These are phyloP conservation scores for Quercus variabilis DNA, from an alignment of 306 rosid species.

Conservation along the genomic window DNA sequence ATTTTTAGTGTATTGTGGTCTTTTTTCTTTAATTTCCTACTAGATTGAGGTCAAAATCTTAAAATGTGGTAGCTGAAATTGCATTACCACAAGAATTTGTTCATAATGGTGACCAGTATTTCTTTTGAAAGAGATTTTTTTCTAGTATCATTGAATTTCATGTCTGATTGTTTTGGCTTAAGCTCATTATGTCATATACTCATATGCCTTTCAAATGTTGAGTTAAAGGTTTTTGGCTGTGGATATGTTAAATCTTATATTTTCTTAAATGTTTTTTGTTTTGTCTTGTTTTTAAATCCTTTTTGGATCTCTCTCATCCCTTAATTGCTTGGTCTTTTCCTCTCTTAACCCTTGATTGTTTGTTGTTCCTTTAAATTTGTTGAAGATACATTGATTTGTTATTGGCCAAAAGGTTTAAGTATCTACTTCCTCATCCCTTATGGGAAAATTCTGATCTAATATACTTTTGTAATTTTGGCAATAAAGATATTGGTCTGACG, in stretches of 20 bases:
- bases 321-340: not conserved
- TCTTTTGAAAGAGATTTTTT: not conserved
- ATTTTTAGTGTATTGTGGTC: not conserved
- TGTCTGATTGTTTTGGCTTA: not conserved
- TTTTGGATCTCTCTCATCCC: not conserved
- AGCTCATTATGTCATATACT: not conserved
- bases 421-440: not conserved
- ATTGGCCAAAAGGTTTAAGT: not conserved
- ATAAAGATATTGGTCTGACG: constrained; percentile 60
- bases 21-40: not conserved
- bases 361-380: not conserved
- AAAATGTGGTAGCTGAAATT: not conserved
- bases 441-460: constrained; percentile 16
- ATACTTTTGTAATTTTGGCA: not conserved
- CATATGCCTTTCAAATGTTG: not conserved
- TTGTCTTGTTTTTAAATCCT: not conserved
- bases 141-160: not conserved
- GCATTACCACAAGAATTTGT: not conserved
- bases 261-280: not conserved
- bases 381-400: not conserved
- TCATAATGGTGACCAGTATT: too few relatives aligned
- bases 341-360: not conserved
- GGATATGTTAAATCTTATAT: not conserved
- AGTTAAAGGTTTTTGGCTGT: not conserved
- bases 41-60: not conserved